Conservation (phyloP, 1,139 yeast genomes). For the Waltiozyma solani region DNA sequence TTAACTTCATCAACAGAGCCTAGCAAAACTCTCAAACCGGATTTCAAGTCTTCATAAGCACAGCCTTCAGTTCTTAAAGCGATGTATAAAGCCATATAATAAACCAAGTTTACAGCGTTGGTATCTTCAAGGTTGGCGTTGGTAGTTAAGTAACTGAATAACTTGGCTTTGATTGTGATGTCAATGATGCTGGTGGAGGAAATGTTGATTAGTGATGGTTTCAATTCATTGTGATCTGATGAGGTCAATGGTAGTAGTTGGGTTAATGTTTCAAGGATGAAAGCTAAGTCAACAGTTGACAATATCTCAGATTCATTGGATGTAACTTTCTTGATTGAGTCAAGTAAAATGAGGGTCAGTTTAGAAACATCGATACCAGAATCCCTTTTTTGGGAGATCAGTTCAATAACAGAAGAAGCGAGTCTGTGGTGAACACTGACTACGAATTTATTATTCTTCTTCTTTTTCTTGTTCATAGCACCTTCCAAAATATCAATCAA, state of each 20-base stretch:
- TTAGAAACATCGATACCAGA: too few relatives aligned
- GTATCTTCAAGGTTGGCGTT: slow-evolving; percentile 8
- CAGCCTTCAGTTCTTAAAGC: slow-evolving; percentile 19
- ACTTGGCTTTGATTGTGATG: slow-evolving; percentile 13
- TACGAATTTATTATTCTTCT: too few relatives aligned
- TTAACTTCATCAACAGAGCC: slow-evolving; percentile 2
- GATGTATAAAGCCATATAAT: slow-evolving; percentile 24
- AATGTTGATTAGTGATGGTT: slow-evolving; percentile 6
- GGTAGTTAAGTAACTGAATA: slow-evolving; percentile 25
- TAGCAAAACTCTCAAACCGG: slow-evolving; percentile 7
- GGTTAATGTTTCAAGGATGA: slow-evolving; percentile 15
- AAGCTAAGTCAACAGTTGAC: slow-evolving; percentile 12
- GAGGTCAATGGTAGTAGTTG: slow-evolving; percentile 4
- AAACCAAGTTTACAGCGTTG: slow-evolving; percentile 9
- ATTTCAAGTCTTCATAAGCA: slow-evolving; percentile 2
- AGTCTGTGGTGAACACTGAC: background rate
- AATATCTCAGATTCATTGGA: slow-evolving; percentile 1
- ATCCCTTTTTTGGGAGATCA: too few relatives aligned
- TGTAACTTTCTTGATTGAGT: slow-evolving; percentile 2
- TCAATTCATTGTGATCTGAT: slow-evolving; percentile 5
- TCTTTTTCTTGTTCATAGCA: background rate
- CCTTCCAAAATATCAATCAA: background rate
- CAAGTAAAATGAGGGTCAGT: too few relatives aligned
- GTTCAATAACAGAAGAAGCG: too few relatives aligned
- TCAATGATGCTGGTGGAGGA: slow-evolving; percentile 3